Evolutionary conservation across 495 filamentous ascomycete genomes (phyloP), one percentile per base, ranked within the genome.

Genomic region (Aspergillus steynii): DNA sequence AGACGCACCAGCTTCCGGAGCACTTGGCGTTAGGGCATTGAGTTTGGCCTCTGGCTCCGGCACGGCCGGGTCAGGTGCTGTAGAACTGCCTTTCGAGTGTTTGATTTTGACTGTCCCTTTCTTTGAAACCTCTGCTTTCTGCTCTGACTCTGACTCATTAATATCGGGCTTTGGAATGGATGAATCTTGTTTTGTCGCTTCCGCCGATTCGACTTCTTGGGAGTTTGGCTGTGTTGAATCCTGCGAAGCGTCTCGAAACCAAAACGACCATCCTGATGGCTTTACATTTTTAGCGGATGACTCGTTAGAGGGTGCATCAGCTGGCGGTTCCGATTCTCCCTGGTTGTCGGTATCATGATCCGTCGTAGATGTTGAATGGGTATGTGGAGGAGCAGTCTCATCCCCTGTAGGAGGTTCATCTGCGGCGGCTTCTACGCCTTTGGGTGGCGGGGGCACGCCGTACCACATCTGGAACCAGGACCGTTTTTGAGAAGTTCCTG

Each of bases 261-360:
- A 96, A 63, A 96, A 96, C 1, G 88, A 91, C 91, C 91, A 96
- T 1, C 87, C 90, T 6, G 90, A 90, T 25, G 88, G 82, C 61
- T 80, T 85, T 12, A 65, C 56, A 56, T 57, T 65, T 29, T 61
- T 61, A 31, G 68, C 72, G 53, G 71, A 59, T 42, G 75, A 42
- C 12, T 42, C 68, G 9, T 78, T 72, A 8, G 52, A 46, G 15
- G 59, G 20, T 27, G 68, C 51, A 29, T 60, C 68, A 0, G 65
- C 31, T 37, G 63, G 58, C 4, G 68, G 58, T 31, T 68, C 60
- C 5, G 59, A 54, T 53, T 75, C 46, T 32, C 5, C 15, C 4
- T 5, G 1, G 1, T 32, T 32, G 10, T 53, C 32, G 26, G 26
- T 10, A 12, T 64, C 60, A 58, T 73, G 57, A 55, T 61, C 53